Percentiles rank a stretch among this genome's conserved stretches.
Evolutionary conservation across 306 rosid species (phyloP).

Genomic region (Crotalaria pallida): DNA sequence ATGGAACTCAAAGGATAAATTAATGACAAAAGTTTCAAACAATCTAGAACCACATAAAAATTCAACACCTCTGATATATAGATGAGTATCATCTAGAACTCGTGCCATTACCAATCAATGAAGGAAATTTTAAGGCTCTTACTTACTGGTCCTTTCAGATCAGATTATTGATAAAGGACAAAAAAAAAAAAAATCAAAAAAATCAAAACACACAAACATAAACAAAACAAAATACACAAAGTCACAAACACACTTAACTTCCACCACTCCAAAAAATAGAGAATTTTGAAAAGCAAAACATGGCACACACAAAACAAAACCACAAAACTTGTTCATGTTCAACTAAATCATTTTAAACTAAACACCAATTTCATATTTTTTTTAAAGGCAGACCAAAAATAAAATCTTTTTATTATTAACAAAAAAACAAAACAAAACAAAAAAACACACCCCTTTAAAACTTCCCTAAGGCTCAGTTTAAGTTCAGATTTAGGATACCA

Average conservation of each 20-base stretch:
- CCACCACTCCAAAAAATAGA: background rate
- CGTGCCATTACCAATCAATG: conserved; percentile 14
- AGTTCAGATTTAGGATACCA: background rate
- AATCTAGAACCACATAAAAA: conserved; percentile 1
- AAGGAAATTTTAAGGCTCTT: background rate
- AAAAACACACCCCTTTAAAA: background rate
- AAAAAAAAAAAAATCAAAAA: background rate
- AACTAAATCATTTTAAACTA: conserved; percentile 13
- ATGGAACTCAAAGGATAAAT: background rate
- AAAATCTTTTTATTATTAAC: background rate
- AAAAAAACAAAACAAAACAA: too few species aligned
- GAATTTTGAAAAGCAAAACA: background rate
- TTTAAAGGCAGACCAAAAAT: background rate
- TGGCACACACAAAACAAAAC: too few species aligned
- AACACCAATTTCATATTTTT: background rate
- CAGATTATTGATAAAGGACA: background rate
- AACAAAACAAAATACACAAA: background rate
- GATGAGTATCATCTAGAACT: background rate
- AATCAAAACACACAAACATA: background rate
- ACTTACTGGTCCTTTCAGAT: conserved; percentile 5
- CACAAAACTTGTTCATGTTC: background rate
- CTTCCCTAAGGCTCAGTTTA: background rate
- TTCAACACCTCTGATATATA: background rate
- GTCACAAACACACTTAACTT: background rate
- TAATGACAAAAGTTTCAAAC: conserved; percentile 4